Percentiles rank a stretch among this genome's conserved stretches.
phyloP scores from a whole-genome alignment of 768 basidiomycete species.

The Trametes cinnabarina region DNA sequence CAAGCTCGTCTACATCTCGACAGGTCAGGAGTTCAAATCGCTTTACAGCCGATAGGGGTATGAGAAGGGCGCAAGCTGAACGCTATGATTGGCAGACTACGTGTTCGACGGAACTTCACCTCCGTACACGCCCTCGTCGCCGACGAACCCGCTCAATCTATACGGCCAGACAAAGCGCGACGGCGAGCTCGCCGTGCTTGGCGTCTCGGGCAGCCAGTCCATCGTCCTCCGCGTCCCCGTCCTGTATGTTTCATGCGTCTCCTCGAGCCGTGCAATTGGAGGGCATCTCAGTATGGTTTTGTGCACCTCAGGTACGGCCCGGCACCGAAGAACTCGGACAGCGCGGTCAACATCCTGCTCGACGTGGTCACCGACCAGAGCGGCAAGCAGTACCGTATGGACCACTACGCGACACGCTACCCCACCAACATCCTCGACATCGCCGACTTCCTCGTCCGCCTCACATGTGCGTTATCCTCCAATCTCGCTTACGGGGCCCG shows the following conservation, averaged over 20 bases:
- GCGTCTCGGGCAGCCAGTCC: slow-evolving; percentile 52
- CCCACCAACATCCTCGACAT: slow-evolving; percentile 91
- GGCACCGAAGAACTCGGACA: slow-evolving; percentile 79
- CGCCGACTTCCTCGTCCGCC: slow-evolving; percentile 76
- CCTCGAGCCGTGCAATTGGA: too few species aligned
- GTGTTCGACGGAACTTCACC: slow-evolving; percentile 94
- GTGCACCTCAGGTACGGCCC: slow-evolving; percentile 87
- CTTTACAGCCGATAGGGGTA: too few species aligned
- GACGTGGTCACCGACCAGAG: slow-evolving; percentile 86
- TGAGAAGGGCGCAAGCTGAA: too few species aligned
- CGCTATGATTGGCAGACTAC: slow-evolving; percentile 57
- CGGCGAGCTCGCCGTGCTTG: slow-evolving; percentile 78
- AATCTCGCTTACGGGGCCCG: neutral
- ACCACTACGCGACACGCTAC: slow-evolving; percentile 89
- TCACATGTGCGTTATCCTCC: slow-evolving; percentile 51
- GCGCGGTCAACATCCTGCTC: slow-evolving; percentile 84
- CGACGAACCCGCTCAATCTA: slow-evolving; percentile 80
- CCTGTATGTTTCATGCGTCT: too few species aligned
- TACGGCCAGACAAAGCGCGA: slow-evolving; percentile 88
- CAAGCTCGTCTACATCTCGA: slow-evolving; percentile 88
- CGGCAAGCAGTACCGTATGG: slow-evolving; percentile 91
- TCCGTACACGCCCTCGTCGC: slow-evolving; percentile 74
- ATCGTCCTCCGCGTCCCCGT: slow-evolving; percentile 88
- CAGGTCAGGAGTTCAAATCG: too few species aligned
- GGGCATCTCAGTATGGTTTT: too few species aligned